These are phyloP conservation scores for Tetrapisispora iriomotensis DNA, from an alignment of 805 yeast species.

Conservation along the genomic window DNA sequence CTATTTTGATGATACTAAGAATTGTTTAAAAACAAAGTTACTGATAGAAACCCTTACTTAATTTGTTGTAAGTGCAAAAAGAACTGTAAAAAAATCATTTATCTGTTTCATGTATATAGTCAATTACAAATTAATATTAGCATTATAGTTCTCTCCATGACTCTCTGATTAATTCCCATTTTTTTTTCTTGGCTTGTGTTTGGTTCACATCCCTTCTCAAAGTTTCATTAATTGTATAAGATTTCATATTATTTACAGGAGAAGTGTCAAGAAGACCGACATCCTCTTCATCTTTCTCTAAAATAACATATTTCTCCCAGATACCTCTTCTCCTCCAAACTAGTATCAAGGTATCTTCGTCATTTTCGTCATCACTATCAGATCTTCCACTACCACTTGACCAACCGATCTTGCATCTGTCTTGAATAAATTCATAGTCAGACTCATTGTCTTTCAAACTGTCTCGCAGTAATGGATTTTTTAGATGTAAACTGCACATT, in stretches of 20 bases:
- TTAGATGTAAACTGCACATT: slow-evolving; percentile 59
- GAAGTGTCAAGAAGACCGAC: too few relatives aligned
- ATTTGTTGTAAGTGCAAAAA: background rate
- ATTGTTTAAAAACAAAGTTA: slow-evolving; percentile 9
- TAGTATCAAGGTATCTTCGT: slow-evolving; percentile 58
- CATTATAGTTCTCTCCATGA: slow-evolving; percentile 49
- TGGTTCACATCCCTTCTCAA: slow-evolving; percentile 8
- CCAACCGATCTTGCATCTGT: slow-evolving; percentile 28
- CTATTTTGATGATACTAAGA: slow-evolving; percentile 7
- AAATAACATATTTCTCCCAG: slow-evolving; percentile 80
- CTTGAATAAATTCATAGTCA: slow-evolving; percentile 12
- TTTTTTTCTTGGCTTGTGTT: slow-evolving; percentile 17
- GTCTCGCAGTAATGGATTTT: slow-evolving; percentile 19
- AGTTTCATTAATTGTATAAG: slow-evolving; percentile 15
- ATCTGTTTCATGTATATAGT: too few relatives aligned
- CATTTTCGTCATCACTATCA: slow-evolving; percentile 23
- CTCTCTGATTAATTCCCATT: slow-evolving; percentile 53
- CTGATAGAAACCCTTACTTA: slow-evolving; percentile 14
- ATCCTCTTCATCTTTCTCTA: slow-evolving; percentile 34
- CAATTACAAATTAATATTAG: too few relatives aligned
- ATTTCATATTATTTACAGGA: background rate
- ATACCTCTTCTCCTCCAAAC: slow-evolving; percentile 65
- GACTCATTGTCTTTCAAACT: slow-evolving; percentile 8
- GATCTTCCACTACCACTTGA: slow-evolving; percentile 8
- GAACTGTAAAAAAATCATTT: background rate